phyloP scores from a whole-genome alignment of 73 alveolate species.

The Tetrahymena malaccensis region DNA sequence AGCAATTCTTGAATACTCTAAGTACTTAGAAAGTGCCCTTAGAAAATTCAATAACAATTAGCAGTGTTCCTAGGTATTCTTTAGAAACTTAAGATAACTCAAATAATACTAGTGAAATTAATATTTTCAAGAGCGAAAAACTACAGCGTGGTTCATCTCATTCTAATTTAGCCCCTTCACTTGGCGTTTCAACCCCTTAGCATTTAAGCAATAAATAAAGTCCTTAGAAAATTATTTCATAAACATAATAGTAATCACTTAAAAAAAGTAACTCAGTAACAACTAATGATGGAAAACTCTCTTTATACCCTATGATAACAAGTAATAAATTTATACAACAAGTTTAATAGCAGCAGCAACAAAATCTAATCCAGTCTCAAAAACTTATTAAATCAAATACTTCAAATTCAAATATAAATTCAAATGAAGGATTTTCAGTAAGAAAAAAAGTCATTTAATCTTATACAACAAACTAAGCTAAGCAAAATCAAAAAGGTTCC shows the following conservation, averaged over 20 bases:
- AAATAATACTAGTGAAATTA: background rate
- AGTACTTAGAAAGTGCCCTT: background rate
- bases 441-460: background rate
- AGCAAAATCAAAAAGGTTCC: background rate
- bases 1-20: background rate
- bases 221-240: background rate
- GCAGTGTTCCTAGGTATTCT: background rate
- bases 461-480: background rate
- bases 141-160: background rate
- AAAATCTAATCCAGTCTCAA: background rate
- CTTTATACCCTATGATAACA: background rate
- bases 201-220: background rate
- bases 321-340: too few relatives aligned
- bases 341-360: background rate
- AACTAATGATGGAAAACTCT: background rate
- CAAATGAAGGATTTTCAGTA: background rate
- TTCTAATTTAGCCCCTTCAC: background rate
- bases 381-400: background rate
- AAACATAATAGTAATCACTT: too few relatives aligned
- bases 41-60: background rate
- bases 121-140: background rate
- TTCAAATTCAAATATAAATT: background rate
- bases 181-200: background rate
- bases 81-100: background rate
- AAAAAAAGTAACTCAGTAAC: background rate